These are phyloP conservation scores for Lipomyces starkeyi DNA, from an alignment of 805 yeast species.

Conservation along the genomic window DNA sequence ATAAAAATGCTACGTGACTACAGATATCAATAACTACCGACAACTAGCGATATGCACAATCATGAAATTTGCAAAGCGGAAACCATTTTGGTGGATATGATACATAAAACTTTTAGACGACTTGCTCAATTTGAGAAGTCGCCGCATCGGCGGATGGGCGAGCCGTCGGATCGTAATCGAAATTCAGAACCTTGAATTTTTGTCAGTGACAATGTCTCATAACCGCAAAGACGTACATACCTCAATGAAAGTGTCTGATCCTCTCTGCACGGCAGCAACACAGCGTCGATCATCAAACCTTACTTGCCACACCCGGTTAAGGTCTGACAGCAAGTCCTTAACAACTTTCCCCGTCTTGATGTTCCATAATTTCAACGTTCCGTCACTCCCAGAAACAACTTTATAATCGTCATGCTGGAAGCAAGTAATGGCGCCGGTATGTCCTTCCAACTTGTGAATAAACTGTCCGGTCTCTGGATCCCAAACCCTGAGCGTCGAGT, in stretches of 20 bases:
- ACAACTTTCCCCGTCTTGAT: constrained; percentile 76
- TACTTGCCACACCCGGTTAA: constrained; percentile 94
- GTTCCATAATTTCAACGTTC: constrained; percentile 87
- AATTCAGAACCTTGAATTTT: constrained; percentile 22
- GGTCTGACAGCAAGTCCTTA: constrained; percentile 70
- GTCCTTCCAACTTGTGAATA: constrained; percentile 75
- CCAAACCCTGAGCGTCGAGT: constrained; percentile 90
- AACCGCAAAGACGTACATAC: constrained; percentile 69
- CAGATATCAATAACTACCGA: not conserved
- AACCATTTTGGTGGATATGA: not conserved
- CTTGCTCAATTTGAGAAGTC: not conserved
- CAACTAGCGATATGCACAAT: too few species aligned
- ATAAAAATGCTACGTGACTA: not conserved
- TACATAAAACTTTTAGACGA: not conserved
- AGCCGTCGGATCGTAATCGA: constrained; percentile 31
- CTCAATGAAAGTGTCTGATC: constrained; percentile 75
- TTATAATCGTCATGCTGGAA: constrained; percentile 86
- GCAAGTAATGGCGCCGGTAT: constrained; percentile 87
- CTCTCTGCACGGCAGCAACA: constrained; percentile 87
- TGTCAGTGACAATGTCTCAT: not conserved
- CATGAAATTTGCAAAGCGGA: not conserved
- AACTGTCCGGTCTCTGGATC: constrained; percentile 74
- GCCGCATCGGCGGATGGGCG: not conserved
- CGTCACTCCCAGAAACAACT: constrained; percentile 87
- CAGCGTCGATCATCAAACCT: constrained; percentile 82